Conservation (phyloP, 139 green algal species). For the Medakamo hakoo region DNA sequence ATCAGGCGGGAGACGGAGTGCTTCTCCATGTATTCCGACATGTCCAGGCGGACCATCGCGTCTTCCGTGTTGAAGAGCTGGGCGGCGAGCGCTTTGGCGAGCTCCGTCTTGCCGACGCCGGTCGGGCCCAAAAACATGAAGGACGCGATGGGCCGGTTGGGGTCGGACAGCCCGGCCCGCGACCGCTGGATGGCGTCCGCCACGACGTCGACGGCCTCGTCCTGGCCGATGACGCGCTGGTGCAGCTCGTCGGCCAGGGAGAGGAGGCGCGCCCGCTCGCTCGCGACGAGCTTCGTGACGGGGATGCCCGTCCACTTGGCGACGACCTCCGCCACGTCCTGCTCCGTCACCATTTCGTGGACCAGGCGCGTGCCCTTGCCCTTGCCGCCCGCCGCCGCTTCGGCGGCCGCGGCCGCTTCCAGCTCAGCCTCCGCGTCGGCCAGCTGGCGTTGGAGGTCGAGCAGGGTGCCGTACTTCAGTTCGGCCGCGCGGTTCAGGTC, state of each 20-base stretch:
- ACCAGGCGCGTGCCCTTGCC: slow-evolving; percentile 42
- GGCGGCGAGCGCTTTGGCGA: slow-evolving; percentile 80
- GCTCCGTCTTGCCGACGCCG: slow-evolving; percentile 97
- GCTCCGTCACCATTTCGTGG: slow-evolving; percentile 88
- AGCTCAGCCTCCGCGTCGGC: slow-evolving; percentile 47
- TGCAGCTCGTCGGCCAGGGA: slow-evolving; percentile 78
- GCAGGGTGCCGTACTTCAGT: slow-evolving; percentile 95
- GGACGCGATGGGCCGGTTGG: slow-evolving; percentile 81
- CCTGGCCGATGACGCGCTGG: slow-evolving; percentile 70
- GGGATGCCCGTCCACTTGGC: slow-evolving; percentile 87
- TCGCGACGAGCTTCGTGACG: slow-evolving; percentile 53
- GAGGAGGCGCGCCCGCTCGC: slow-evolving; percentile 88
- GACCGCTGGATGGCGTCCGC: slow-evolving; percentile 85
- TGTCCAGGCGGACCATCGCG: slow-evolving; percentile 84
- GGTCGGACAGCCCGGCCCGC: slow-evolving; percentile 74
- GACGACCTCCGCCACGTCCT: slow-evolving; percentile 89
- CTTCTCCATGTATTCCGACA: slow-evolving; percentile 96
- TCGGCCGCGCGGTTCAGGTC: slow-evolving; percentile 87
- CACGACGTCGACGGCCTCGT: slow-evolving; percentile 78
- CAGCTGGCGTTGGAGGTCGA: slow-evolving; percentile 74
- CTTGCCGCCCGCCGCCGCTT: background rate
- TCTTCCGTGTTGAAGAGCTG: slow-evolving; percentile 33
- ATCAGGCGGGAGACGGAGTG: slow-evolving; percentile 72
- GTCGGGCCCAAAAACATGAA: slow-evolving; percentile 99
- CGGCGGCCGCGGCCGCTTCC: slow-evolving; percentile 4